Evolutionary conservation across 139 green algal genomes (phyloP).

Genomic region (Mesostigma viride): DNA sequence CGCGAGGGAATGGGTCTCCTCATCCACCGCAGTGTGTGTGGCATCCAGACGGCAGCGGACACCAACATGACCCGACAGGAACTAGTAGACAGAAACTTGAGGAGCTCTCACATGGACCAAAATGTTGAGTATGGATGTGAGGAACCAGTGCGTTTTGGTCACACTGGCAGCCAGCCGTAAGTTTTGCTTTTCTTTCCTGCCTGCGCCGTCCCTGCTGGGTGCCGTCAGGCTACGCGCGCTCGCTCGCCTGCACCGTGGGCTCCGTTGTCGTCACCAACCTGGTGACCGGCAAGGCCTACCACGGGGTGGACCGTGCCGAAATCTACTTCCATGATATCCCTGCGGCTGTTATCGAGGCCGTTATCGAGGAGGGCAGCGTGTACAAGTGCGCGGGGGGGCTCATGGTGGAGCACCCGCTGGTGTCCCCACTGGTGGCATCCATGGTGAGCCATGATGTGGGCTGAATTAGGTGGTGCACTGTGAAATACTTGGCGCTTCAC

Average conservation of each 20-base stretch:
- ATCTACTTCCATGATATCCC: conserved; percentile 54
- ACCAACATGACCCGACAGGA: no score
- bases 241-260: conserved; percentile 54
- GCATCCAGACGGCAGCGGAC: no score
- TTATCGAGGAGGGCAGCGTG: conserved; percentile 53
- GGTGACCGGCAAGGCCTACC: conserved; percentile 12
- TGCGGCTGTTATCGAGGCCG: conserved; percentile 39
- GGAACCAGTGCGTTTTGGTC: no score
- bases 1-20: no score
- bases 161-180: no score
- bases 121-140: no score
- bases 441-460: conserved; percentile 17
- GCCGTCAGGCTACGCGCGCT: conserved; percentile 48
- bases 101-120: no score
- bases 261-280: conserved; percentile 53
- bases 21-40: no score
- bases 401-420: conserved; percentile 63
- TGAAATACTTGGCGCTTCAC: not conserved
- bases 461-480: not conserved
- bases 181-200: no score
- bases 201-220: no score
- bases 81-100: no score
- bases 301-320: conserved; percentile 12
- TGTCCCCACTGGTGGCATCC: conserved; percentile 30
- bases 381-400: conserved; percentile 58